These are phyloP conservation scores for Trebouxia sp. DNA, from an alignment of 139 green algal species.

Conservation along the genomic window DNA sequence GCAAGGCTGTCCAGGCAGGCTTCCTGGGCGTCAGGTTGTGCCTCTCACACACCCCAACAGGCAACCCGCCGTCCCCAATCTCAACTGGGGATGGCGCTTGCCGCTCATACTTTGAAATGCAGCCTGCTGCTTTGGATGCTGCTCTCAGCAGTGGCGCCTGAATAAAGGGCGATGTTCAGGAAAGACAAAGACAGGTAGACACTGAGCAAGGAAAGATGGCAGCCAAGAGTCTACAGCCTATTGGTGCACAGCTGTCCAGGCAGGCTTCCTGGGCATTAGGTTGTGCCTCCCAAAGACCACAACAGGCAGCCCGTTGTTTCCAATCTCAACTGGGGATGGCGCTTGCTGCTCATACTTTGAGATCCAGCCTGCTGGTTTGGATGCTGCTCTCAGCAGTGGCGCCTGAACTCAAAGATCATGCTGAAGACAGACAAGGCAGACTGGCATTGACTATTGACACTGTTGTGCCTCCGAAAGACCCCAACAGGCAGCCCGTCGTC, in stretches of 20 bases:
- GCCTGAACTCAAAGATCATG: too few species aligned
- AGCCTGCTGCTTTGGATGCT: neutral
- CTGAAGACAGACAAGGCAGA: too few species aligned
- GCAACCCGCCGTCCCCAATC: neutral
- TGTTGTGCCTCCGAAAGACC: slow-evolving; percentile 2
- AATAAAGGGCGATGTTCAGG: too few species aligned
- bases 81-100: neutral
- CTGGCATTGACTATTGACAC: neutral
- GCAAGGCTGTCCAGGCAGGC: neutral
- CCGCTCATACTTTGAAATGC: neutral
- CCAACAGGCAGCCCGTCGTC: neutral
- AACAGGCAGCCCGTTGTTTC: neutral
- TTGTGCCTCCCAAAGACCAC: slow-evolving; percentile 10
- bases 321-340: neutral
- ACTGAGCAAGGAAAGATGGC: neutral
- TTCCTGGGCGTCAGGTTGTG: neutral
- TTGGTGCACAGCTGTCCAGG: neutral
- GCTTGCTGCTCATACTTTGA: neutral
- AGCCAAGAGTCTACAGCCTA: neutral
- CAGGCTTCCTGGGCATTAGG: neutral
- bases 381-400: neutral
- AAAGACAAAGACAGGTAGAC: too few species aligned
- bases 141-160: neutral
- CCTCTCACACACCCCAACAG: slow-evolving; percentile 10
- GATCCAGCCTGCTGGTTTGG: neutral